Base-by-base conservation (phyloP, 169 alveolate genomes). In the Eimeria praecox region DNA sequence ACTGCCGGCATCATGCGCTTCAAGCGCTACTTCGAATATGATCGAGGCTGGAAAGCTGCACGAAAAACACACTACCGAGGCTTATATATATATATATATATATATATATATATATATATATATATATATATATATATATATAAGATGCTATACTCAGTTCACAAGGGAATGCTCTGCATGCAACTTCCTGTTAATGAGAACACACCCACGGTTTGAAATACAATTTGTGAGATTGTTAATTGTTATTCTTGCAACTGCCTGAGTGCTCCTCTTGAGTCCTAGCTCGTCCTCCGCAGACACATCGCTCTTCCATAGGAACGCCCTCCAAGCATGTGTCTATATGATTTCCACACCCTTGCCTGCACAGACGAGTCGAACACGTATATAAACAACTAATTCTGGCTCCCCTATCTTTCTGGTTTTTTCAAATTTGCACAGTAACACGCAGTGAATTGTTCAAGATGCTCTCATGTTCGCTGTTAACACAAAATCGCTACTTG, bases 331-430 rank as follows among this genome's bases (percentile, higher is more conserved):
- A 83, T 2, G 75, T 16, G 75, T 83, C 91, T 10, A 83, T 83
- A 27, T 83, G 91, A 10, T 30, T 54, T 1, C 91, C 91, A 33
- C 91, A 83, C 6, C 91, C 91, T 83, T 54, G 44, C 91, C 91
- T 83, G 75, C 44, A 35, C 42, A 27, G 52, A 14, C 16, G 30
- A 42, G 14, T 38, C 38, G 38, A 20, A 78, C 62, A 16, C n/a
- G 22, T 40, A 42, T n/a, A 40, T 24, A 40, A 10, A 62, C 62
- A 8, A 24, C 8, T 10, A 38, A 78, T 78, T 1, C 18, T 9
- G 62, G 64, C n/a, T n/a, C 62, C 42, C 62, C 88, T 38, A 33
- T 14, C 59, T 0, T 27, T 24, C 14, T 8, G 33, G 40, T 38
- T 78, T 20, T 42, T 78, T n/a, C 24, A 3, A 75, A 6, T 8